A percentile compares a stretch with the other conserved stretches of the same genome.
These are phyloP conservation scores for Mycena chlorophos DNA, from an alignment of 768 basidiomycete genomes.

Conservation along the genomic window DNA sequence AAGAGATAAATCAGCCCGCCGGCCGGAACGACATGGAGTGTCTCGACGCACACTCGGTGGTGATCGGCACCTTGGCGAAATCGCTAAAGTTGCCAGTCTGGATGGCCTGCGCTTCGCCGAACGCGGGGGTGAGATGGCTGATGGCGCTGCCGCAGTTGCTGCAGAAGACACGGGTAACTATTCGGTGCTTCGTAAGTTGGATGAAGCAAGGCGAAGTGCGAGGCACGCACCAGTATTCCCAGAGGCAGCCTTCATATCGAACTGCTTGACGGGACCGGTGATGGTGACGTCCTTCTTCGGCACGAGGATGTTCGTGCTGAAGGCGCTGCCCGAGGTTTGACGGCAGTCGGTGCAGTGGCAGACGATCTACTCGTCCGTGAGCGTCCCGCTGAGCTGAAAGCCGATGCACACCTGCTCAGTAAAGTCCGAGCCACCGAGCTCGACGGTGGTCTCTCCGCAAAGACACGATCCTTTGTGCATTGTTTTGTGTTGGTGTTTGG, in stretches of 20 bases:
- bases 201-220: background rate
- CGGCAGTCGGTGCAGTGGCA: constrained; percentile 42
- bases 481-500: constrained; percentile 14
- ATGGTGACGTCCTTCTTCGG: constrained; percentile 35
- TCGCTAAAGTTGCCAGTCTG: constrained; percentile 40
- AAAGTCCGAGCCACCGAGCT: constrained; percentile 28
- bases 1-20: too few species aligned
- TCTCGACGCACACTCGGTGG: constrained; percentile 31
- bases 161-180: constrained; percentile 41
- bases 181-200: background rate
- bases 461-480: constrained; percentile 33
- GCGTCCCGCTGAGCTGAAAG: background rate
- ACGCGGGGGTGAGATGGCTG: constrained; percentile 34
- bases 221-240: constrained; percentile 35
- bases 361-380: constrained; percentile 25
- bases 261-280: constrained; percentile 35
- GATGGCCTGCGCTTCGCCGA: constrained; percentile 37
- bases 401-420: constrained; percentile 27
- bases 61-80: constrained; percentile 32
- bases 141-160: constrained; percentile 39
- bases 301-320: constrained; percentile 39
- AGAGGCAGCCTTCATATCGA: constrained; percentile 30
- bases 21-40: background rate
- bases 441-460: constrained; percentile 35
- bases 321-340: constrained; percentile 40